Evolutionary conservation across 345 rosid genomes (phyloP), one percentile per base, ranked within the genome.

Genomic region (Acer yangbiense): DNA sequence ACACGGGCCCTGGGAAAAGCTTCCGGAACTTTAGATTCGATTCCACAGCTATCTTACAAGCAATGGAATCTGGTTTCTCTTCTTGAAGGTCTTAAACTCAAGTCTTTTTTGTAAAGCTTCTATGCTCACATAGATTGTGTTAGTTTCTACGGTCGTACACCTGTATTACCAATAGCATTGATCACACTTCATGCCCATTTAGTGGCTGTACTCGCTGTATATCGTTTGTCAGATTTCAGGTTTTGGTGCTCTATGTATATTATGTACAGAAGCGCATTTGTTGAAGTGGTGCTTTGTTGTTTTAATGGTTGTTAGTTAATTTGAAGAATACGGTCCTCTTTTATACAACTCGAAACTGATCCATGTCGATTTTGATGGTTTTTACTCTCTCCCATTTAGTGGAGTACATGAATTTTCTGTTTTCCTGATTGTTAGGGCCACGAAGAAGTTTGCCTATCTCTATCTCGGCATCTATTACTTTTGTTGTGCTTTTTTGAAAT

Each of bases 1-100:
- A 89, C 63, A 84, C 78, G 43, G 83, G 89, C 73, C 89, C 93
- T 9, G 89, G 89, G 66, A 85, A 75, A 82, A 88, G 90, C 89
- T 80, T 96, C 79, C 82, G 89, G 84, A 88, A 82, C 86, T 96
- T 96, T 70, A 89, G 83, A 75, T 92, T 94, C 73, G 83, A 92
- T 76, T 83, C 76, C 3, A 75, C 85, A 20, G 87, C 89, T 58
- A 89, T 95, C 82, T 58, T 88, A 14, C 90, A 82, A 83, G 91
- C 97, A 71, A 84, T 92, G 91, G 95, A 93, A 77, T 76, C 91
- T 63, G 85, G 83, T 18, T 86, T 88, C 84, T 77, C 85, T 68
- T 5, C 76, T 77, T 76, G 68, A 73, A 68, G 60, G 64, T 66
- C 73, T 29, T 29, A 29, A 57, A 21, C 25, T 3, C 68, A 20